Evolutionary conservation across 768 basidiomycete species (phyloP).

Genomic region (Tylopilus vinaceipallidus): DNA sequence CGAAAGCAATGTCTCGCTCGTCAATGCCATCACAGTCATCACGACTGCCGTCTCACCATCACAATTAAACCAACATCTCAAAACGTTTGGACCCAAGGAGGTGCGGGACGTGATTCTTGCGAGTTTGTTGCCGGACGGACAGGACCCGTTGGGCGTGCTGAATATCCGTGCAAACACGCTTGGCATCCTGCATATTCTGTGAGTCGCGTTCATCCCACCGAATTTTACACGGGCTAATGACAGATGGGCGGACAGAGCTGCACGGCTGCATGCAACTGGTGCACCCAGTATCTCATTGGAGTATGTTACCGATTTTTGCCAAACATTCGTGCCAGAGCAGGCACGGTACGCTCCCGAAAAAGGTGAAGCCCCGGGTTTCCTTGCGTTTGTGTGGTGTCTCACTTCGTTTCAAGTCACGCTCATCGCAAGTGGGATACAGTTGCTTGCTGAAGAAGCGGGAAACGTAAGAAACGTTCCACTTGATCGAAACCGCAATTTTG

Average conservation of each 20-base stretch:
- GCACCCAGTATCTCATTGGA: constrained; percentile 40
- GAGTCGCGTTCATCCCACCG: constrained; percentile 26
- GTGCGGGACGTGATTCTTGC: constrained; percentile 55
- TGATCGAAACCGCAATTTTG: not conserved
- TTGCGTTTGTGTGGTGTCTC: not conserved
- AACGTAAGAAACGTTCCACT: constrained; percentile 44
- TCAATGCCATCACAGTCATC: constrained; percentile 45
- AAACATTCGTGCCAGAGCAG: constrained; percentile 56
- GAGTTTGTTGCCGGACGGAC: constrained; percentile 51
- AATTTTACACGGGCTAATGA: not conserved
- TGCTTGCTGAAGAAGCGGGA: constrained; percentile 45
- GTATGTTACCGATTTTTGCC: constrained; percentile 58
- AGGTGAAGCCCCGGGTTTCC: constrained; percentile 36
- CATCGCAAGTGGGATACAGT: constrained; percentile 62
- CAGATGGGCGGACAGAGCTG: constrained; percentile 42
- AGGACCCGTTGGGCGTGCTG: constrained; percentile 65
- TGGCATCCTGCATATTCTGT: constrained; percentile 73
- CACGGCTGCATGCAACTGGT: constrained; percentile 46
- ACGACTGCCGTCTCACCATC: constrained; percentile 39
- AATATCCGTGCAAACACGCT: constrained; percentile 57
- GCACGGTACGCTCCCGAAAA: constrained; percentile 69
- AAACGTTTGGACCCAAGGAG: constrained; percentile 52
- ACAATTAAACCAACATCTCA: constrained; percentile 44
- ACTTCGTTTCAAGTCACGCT: constrained; percentile 48
- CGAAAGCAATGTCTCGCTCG: constrained; percentile 30